These are phyloP conservation scores for Penicillium daleae DNA, from an alignment of 495 filamentous ascomycete species.

Conservation along the genomic window DNA sequence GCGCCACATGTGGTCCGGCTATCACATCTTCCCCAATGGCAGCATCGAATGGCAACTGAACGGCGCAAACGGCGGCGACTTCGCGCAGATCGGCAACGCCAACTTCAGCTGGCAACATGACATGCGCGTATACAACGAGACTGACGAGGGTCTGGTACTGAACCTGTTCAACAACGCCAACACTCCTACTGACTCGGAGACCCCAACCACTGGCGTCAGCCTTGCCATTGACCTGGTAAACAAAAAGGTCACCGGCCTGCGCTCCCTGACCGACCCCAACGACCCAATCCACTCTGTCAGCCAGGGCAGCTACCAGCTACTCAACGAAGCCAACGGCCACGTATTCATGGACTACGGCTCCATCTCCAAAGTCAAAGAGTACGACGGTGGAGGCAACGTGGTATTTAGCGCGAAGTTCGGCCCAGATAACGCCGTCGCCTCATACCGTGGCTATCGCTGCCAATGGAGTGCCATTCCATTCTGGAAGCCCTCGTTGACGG, in stretches of 20 bases:
- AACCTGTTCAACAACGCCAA: conserved; percentile 45
- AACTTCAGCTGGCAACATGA: conserved; percentile 53
- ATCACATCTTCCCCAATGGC: conserved; percentile 40
- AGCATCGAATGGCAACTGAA: conserved; percentile 44
- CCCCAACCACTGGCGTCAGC: conserved; percentile 42
- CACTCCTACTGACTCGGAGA: conserved; percentile 29
- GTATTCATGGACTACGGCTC: conserved; percentile 54
- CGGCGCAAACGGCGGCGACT: conserved; percentile 47
- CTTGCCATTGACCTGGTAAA: conserved; percentile 45
- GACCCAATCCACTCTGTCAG: conserved; percentile 47
- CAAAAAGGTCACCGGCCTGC: conserved; percentile 42
- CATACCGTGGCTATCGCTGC: conserved; percentile 47
- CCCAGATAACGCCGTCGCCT: conserved; percentile 41
- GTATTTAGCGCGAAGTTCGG: conserved; percentile 44
- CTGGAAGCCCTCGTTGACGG: conserved; percentile 38
- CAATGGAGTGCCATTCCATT: conserved; percentile 46
- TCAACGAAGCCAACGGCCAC: conserved; percentile 42
- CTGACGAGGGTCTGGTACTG: conserved; percentile 32
- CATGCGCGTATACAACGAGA: conserved; percentile 43
- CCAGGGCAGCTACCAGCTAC: conserved; percentile 53
- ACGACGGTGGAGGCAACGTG: conserved; percentile 35
- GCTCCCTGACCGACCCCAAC: conserved; percentile 34
- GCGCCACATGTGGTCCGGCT: conserved; percentile 42
- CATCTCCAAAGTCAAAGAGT: conserved; percentile 55
- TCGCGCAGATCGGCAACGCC: conserved; percentile 41